phyloP scores from a whole-genome alignment of 208 protist species.

The Vickermania ingenoplastis region DNA sequence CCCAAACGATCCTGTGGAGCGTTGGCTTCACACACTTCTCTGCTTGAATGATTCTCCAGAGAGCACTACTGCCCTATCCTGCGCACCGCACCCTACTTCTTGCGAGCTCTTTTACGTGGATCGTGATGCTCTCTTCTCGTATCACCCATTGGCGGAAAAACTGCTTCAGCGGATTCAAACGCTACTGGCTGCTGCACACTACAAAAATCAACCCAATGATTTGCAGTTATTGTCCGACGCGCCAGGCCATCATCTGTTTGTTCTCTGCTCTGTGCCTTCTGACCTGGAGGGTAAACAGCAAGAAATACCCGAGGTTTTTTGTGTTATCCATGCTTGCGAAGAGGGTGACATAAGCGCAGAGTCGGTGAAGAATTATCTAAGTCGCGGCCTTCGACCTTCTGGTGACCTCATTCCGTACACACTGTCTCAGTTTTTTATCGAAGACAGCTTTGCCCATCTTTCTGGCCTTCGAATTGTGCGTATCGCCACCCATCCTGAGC shows the following conservation, averaged over 20 bases:
- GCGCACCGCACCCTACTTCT: constrained; percentile 87
- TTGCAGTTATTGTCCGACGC: constrained; percentile 98
- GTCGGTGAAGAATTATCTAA: constrained; percentile 74
- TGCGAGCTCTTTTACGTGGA: constrained; percentile 98
- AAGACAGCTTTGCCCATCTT: constrained; percentile 92
- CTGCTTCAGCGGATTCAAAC: constrained; percentile 95
- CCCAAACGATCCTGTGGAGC: constrained; percentile 92
- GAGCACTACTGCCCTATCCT: constrained; percentile 50
- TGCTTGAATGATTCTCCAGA: constrained; percentile 92
- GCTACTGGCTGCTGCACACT: constrained; percentile 95
- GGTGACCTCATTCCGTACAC: constrained; percentile 99
- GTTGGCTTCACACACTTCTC: constrained; percentile 98
- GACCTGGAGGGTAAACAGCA: neutral
- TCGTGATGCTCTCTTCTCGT: constrained; percentile 99
- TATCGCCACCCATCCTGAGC: constrained; percentile 97
- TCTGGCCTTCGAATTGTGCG: constrained; percentile 96
- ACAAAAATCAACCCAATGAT: constrained; percentile 99
- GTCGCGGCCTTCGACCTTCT: constrained; percentile 84
- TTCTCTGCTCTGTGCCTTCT: constrained; percentile 79
- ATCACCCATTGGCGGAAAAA: constrained; percentile 89
- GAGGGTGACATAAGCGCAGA: constrained; percentile 94
- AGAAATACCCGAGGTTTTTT: constrained; percentile 95
- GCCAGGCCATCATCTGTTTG: constrained; percentile 98
- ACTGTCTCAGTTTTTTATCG: constrained; percentile 94
- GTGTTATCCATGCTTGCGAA: constrained; percentile 96